These are phyloP conservation scores for Phytophthora tubulina DNA, from an alignment of 352 stramenopile genomes.

Conservation along the genomic window DNA sequence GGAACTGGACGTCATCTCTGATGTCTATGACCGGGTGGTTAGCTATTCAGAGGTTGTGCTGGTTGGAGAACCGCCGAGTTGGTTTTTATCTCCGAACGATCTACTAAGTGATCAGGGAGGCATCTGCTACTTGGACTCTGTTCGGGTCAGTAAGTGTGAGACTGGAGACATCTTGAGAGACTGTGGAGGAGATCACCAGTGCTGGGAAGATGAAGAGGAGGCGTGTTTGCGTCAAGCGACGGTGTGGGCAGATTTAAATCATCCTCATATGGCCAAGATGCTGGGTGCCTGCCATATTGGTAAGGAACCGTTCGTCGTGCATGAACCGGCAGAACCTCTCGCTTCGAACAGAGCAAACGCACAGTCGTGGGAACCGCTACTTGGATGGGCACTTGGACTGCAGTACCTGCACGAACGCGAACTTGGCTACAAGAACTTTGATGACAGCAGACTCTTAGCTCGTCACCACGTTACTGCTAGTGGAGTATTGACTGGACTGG, in stretches of 20 bases:
- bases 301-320: conserved; percentile 38
- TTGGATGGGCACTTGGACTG: conserved; percentile 38
- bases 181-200: conserved; percentile 12
- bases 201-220: conserved; percentile 33
- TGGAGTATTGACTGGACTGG: conserved; percentile 34
- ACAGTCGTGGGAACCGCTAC: conserved; percentile 35
- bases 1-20: conserved; percentile 39
- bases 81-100: conserved; percentile 35
- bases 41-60: conserved; percentile 31
- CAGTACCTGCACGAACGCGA: conserved; percentile 46
- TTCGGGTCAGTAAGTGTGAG: conserved; percentile 33
- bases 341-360: conserved; percentile 22
- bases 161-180: conserved; percentile 21
- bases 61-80: conserved; percentile 25
- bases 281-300: conserved; percentile 40
- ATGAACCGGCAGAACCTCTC: conserved; percentile 32
- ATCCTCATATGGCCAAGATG: conserved; percentile 43
- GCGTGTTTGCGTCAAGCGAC: conserved; percentile 35
- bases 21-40: conserved; percentile 28
- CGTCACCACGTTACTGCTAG: conserved; percentile 26
- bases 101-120: conserved; percentile 8
- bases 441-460: conserved; percentile 29
- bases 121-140: conserved; percentile 33
- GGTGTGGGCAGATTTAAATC: conserved; percentile 40
- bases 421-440: conserved; percentile 40